Evolutionary conservation across 352 stramenopile genomes (phyloP).

Genomic region (Pythium brachiatum): DNA sequence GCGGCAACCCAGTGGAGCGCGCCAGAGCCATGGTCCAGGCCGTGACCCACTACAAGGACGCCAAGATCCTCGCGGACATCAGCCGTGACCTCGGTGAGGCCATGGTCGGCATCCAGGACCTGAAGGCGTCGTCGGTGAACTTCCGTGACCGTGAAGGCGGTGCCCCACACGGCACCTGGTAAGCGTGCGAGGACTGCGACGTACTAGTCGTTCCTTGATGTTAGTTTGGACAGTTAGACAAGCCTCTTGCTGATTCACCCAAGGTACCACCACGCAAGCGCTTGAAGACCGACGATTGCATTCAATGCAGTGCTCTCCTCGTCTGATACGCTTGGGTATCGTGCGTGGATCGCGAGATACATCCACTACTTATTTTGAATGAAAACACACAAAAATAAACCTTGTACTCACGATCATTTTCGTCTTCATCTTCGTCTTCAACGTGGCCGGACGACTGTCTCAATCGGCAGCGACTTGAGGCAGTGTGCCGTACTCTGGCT

Average conservation of each 20-base stretch:
- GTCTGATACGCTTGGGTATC: background rate
- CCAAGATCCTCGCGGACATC: conserved; percentile 97
- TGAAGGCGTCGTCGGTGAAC: conserved; percentile 95
- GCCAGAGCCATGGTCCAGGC: conserved; percentile 96
- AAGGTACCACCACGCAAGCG: background rate
- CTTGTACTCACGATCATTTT: background rate
- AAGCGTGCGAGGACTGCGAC: conserved; percentile 10
- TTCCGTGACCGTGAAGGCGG: conserved; percentile 97
- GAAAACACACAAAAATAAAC: background rate
- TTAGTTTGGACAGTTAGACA: conserved; percentile 1
- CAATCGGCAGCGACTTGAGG: conserved; percentile 26
- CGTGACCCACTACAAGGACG: conserved; percentile 96
- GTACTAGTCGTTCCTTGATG: conserved; percentile 2
- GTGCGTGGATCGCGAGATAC: background rate
- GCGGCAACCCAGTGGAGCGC: conserved; percentile 91
- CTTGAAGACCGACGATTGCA: background rate
- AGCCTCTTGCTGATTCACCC: background rate
- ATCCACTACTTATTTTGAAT: background rate
- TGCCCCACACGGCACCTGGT: conserved; percentile 60
- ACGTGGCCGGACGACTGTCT: background rate
- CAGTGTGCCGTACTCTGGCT: conserved; percentile 28
- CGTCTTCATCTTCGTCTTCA: background rate
- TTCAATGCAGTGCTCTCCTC: background rate
- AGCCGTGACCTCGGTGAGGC: conserved; percentile 94
- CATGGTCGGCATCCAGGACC: conserved; percentile 98